Evolutionary conservation across 129 eudicot species (phyloP).

Genomic region (Oenanthe sinensis): DNA sequence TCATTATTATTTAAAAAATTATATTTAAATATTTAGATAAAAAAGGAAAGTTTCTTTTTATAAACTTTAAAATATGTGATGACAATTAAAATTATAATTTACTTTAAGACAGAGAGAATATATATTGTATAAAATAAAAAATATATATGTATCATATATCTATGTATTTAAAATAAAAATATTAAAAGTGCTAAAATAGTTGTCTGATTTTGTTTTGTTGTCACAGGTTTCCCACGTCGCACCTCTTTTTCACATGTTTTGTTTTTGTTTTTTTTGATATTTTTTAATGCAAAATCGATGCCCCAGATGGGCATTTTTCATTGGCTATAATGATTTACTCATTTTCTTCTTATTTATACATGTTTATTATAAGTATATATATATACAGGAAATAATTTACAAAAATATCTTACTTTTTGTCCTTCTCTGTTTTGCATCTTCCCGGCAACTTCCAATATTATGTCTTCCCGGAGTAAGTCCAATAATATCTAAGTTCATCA

Average conservation of each 20-base stretch:
- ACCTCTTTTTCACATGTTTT: not conserved
- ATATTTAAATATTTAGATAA: too few relatives aligned
- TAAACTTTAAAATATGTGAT: too few relatives aligned
- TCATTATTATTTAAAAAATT: too few relatives aligned
- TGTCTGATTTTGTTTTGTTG: conserved; percentile 4
- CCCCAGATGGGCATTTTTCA: not conserved
- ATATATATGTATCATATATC: too few relatives aligned
- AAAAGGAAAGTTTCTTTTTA: too few relatives aligned
- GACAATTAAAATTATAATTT: too few relatives aligned
- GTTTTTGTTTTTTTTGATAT: not conserved
- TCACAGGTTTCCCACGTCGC: conserved; percentile 10
- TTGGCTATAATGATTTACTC: not conserved
- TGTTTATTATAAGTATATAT: not conserved
- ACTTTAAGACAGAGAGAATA: too few relatives aligned
- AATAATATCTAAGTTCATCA: too few relatives aligned
- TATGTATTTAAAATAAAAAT: not conserved
- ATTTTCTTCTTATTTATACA: too few relatives aligned
- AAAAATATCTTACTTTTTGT: not conserved
- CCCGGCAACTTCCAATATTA: not conserved
- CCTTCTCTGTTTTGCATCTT: not conserved
- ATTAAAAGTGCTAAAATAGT: not conserved
- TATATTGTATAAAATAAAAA: too few relatives aligned
- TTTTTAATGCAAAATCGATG: not conserved
- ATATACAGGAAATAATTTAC: not conserved
- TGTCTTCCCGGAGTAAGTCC: not conserved